Conservation (phyloP, 805 yeast species). For the Torulaspora gathmanii region DNA sequence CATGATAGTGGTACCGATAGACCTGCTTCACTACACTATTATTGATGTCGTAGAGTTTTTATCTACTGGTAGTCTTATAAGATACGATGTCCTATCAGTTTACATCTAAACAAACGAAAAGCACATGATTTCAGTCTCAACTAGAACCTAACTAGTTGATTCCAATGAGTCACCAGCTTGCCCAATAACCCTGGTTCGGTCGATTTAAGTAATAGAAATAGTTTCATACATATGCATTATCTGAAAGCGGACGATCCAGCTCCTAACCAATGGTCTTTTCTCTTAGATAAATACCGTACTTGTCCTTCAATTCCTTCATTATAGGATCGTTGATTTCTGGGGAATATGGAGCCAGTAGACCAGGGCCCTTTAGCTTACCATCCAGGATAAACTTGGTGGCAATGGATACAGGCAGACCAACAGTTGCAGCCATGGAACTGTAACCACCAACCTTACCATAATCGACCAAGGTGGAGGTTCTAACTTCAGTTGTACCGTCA, state of each 20-base stretch:
- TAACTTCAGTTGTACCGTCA: constrained; percentile 82
- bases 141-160: background rate
- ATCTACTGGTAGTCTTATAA: background rate
- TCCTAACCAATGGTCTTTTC: constrained; percentile 66
- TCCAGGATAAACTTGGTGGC: constrained; percentile 82
- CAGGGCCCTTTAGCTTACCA: constrained; percentile 72
- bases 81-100: background rate
- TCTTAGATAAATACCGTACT: constrained; percentile 77
- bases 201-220: background rate
- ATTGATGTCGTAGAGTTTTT: background rate
- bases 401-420: constrained; percentile 98
- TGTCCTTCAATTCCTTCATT: constrained; percentile 85
- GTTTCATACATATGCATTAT: background rate
- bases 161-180: background rate
- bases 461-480: constrained; percentile 93
- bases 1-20: constrained; percentile 1
- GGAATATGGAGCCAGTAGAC: constrained; percentile 88
- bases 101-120: background rate
- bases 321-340: constrained; percentile 87
- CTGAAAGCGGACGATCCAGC: background rate
- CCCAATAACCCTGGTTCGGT: background rate
- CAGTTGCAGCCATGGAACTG: constrained; percentile 97
- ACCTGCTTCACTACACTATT: too few species aligned
- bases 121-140: background rate
- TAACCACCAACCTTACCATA: constrained; percentile 86